Conservation (phyloP, 495 filamentous ascomycete genomes). For the Evansstolkia leycettana region DNA sequence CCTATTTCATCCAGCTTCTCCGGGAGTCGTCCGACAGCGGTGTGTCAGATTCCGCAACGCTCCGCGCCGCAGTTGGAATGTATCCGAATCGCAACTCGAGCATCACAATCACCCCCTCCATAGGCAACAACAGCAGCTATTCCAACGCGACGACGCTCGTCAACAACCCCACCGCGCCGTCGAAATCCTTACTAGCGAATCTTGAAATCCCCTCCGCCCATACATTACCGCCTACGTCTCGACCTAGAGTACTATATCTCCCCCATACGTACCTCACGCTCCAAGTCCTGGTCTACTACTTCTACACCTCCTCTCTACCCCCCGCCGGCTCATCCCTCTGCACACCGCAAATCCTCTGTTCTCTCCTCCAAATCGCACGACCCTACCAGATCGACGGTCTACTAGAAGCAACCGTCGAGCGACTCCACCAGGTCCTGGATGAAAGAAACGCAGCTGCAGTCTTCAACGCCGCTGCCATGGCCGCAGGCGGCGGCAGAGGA, state of each 20-base stretch:
- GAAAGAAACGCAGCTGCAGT: slow-evolving; percentile 89
- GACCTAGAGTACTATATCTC: slow-evolving; percentile 80
- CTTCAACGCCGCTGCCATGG: slow-evolving; percentile 98
- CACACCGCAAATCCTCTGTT: slow-evolving; percentile 91
- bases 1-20: slow-evolving; percentile 85
- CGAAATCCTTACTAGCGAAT: slow-evolving; percentile 32
- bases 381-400: slow-evolving; percentile 90
- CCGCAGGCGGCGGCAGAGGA: slow-evolving; percentile 79
- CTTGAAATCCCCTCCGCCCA: slow-evolving; percentile 32
- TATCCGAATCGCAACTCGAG: slow-evolving; percentile 59
- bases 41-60: slow-evolving; percentile 37
- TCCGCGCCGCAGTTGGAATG: slow-evolving; percentile 30
- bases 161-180: slow-evolving; percentile 34
- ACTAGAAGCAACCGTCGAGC: slow-evolving; percentile 80
- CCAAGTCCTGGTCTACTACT: slow-evolving; percentile 75
- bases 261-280: slow-evolving; percentile 85
- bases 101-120: slow-evolving; percentile 70
- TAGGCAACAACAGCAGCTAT: slow-evolving; percentile 45
- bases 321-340: slow-evolving; percentile 63
- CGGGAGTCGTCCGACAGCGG: slow-evolving; percentile 51
- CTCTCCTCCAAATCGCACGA: slow-evolving; percentile 81
- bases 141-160: slow-evolving; percentile 48
- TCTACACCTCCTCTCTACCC: slow-evolving; percentile 85
- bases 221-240: slow-evolving; percentile 52
- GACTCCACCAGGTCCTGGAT: slow-evolving; percentile 82